Percentiles rank a stretch among this genome's conserved stretches.
Conservation (phyloP, 495 filamentous ascomycete genomes). For the Xylona heveae region DNA sequence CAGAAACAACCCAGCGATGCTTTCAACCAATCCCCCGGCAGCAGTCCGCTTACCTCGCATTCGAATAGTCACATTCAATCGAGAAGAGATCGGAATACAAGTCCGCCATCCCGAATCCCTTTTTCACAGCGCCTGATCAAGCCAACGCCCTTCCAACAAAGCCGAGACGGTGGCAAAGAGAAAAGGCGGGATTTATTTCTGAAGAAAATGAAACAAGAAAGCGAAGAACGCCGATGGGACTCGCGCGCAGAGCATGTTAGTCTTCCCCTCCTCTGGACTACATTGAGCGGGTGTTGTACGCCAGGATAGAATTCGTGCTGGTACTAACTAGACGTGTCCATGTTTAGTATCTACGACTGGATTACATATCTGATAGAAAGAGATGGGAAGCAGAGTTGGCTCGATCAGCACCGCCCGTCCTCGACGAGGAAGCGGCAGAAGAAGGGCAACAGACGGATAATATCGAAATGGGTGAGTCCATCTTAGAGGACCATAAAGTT, state of each 20-base stretch:
- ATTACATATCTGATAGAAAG: slow-evolving; percentile 22
- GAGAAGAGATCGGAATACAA: too few species aligned
- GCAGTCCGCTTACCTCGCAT: too few species aligned
- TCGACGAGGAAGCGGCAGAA: slow-evolving; percentile 22
- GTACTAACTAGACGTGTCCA: too few species aligned
- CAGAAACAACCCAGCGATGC: too few species aligned
- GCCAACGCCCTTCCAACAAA: slow-evolving; percentile 12
- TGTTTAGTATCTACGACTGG: slow-evolving; percentile 22
- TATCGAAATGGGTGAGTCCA: too few species aligned
- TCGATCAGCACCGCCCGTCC: slow-evolving; percentile 14
- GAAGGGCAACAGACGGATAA: slow-evolving; percentile 15
- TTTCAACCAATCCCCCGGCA: too few species aligned
- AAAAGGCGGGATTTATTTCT: slow-evolving; percentile 45
- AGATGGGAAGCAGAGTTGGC: slow-evolving; percentile 23
- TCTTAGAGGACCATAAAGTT: too few species aligned
- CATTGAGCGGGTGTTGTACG: too few species aligned
- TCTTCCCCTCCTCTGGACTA: background rate
- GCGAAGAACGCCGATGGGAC: slow-evolving; percentile 44
- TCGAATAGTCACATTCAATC: too few species aligned
- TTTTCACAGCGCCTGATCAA: slow-evolving; percentile 9
- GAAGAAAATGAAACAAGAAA: slow-evolving; percentile 47
- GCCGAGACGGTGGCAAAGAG: slow-evolving; percentile 24
- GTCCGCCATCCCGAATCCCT: background rate
- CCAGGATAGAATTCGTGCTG: too few species aligned
- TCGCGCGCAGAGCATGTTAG: slow-evolving; percentile 23